Evolutionary conservation across 305 asterid genomes (phyloP).

Genomic region (Ajuga reptans): DNA sequence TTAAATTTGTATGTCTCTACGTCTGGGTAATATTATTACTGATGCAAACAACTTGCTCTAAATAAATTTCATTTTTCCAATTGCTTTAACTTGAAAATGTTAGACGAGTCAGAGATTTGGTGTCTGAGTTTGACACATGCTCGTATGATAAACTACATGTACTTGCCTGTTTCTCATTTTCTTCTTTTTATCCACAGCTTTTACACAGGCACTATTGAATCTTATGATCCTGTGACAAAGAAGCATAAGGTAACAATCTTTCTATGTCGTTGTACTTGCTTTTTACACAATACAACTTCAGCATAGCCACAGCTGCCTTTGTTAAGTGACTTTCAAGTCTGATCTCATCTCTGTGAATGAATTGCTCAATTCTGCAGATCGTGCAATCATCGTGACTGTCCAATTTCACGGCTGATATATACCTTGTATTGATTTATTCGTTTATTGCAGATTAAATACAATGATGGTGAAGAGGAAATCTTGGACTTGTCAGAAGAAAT

Average conservation of each 20-base stretch:
- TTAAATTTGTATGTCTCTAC: too few relatives aligned
- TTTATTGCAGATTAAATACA: constrained; percentile 42
- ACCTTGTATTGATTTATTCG: background rate
- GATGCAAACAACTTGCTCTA: too few relatives aligned
- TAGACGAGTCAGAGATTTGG: too few relatives aligned
- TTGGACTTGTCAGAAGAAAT: constrained; percentile 42
- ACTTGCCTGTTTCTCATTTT: background rate
- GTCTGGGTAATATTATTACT: too few relatives aligned
- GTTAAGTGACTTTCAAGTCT: background rate
- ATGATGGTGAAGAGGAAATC: constrained; percentile 44
- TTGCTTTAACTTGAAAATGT: too few relatives aligned
- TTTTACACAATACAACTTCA: background rate
- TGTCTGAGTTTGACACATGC: too few relatives aligned
- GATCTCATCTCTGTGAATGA: background rate
- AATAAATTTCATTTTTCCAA: too few relatives aligned
- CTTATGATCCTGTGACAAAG: constrained; percentile 41
- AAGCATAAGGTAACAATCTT: constrained; percentile 44
- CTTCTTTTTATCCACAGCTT: constrained; percentile 37
- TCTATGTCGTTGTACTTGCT: background rate
- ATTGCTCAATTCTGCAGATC: background rate
- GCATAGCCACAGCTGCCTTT: background rate
- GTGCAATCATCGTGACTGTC: background rate
- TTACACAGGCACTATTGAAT: constrained; percentile 43
- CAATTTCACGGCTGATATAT: background rate
- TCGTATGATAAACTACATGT: too few relatives aligned